Conservation (phyloP, 306 rosid genomes). For the Acmispon strigosus region DNA sequence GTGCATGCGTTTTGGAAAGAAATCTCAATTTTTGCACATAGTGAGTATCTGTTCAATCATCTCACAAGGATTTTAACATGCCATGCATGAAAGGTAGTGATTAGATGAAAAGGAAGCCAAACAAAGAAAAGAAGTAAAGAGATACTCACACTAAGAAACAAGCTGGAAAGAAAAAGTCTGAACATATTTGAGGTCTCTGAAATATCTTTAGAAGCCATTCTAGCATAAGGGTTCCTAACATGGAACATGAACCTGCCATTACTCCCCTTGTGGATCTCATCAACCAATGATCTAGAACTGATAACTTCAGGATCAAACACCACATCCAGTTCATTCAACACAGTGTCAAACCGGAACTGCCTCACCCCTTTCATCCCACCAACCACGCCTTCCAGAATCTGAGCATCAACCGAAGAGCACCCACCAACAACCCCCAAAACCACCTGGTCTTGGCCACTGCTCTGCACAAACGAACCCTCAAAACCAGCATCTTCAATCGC, state of each 20-base stretch:
- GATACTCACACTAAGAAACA: conserved; percentile 79
- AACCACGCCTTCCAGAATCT: conserved; percentile 56
- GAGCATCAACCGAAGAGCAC: conserved; percentile 46
- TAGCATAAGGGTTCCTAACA: conserved; percentile 67
- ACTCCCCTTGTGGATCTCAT: conserved; percentile 64
- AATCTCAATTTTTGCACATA: no score
- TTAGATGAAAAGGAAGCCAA: conserved; percentile 5
- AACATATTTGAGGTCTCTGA: conserved; percentile 63
- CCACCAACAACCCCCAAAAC: conserved; percentile 63
- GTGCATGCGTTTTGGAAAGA: no score
- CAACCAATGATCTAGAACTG: conserved; percentile 79
- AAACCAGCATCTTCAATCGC: conserved; percentile 97
- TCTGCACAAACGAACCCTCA: conserved; percentile 74
- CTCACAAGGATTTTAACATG: background rate
- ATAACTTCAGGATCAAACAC: conserved; percentile 78
- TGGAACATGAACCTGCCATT: conserved; percentile 58
- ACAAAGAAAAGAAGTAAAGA: background rate
- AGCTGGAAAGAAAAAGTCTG: conserved; percentile 71
- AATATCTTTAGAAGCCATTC: conserved; percentile 76
- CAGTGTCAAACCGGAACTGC: conserved; percentile 47
- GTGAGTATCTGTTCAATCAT: background rate
- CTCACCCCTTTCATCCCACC: conserved; percentile 65
- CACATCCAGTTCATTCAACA: conserved; percentile 49
- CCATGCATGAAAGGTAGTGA: background rate
- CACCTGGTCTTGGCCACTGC: conserved; percentile 78